phyloP scores from a whole-genome alignment of 2,329 filamentous ascomycete species.

The Fusarium xylarioides region DNA sequence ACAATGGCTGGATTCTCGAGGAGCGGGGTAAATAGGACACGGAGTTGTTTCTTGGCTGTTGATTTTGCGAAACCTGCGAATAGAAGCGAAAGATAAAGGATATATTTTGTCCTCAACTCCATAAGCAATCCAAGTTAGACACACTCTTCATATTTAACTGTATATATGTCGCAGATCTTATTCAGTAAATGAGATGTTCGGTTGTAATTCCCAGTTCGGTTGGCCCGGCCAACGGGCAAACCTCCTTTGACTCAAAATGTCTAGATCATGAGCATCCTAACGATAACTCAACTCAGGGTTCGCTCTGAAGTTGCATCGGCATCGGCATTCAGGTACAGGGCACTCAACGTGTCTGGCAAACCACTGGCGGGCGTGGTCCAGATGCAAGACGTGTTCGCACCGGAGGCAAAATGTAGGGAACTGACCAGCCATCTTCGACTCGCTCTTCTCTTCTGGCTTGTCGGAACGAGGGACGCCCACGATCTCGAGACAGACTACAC shows the following conservation, averaged over 20 bases:
- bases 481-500: constrained; percentile 73
- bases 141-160: constrained; percentile 14
- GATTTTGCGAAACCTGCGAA: constrained; percentile 9
- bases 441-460: constrained; percentile 61
- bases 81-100: constrained; percentile 26
- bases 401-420: constrained; percentile 76
- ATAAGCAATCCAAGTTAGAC: constrained; percentile 22
- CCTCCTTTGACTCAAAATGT: background rate
- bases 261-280: constrained; percentile 19
- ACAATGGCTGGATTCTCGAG: constrained; percentile 3
- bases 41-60: constrained; percentile 24
- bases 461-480: constrained; percentile 72
- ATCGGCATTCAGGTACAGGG: constrained; percentile 74
- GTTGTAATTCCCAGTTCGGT: background rate
- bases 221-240: background rate
- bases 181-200: background rate
- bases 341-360: constrained; percentile 72
- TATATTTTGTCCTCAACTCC: constrained; percentile 6
- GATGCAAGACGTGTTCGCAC: constrained; percentile 73
- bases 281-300: constrained; percentile 68
- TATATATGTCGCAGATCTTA: background rate
- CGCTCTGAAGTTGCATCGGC: constrained; percentile 68
- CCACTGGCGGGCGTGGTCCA: constrained; percentile 74
- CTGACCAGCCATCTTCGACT: constrained; percentile 60
- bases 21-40: constrained; percentile 1